These are phyloP conservation scores for Basipetospora chlamydospora DNA, from an alignment of 2,329 filamentous ascomycete species.

Conservation along the genomic window DNA sequence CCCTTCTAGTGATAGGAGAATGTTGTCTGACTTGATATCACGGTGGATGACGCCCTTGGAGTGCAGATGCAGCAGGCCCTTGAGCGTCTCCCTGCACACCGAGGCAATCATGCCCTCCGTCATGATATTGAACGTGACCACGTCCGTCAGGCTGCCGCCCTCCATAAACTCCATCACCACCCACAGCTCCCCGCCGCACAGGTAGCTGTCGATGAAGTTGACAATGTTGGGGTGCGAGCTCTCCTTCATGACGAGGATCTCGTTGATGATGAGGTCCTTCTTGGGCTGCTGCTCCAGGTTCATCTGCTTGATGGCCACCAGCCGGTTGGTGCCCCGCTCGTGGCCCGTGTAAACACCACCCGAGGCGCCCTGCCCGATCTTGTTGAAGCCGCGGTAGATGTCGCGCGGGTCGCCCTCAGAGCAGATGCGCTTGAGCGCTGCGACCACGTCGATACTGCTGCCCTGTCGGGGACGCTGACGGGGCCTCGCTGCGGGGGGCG, in stretches of 20 bases:
- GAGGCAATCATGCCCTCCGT: constrained; percentile 93
- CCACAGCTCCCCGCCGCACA: constrained; percentile 84
- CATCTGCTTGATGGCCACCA: constrained; percentile 99
- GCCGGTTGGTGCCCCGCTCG: constrained; percentile 66
- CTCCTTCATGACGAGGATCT: constrained; percentile 98
- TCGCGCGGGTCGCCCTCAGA: constrained; percentile 78
- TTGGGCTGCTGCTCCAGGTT: constrained; percentile 96
- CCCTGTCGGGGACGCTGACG: constrained; percentile 69
- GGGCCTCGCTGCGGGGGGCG: constrained; percentile 43
- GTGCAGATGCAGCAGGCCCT: constrained; percentile 85
- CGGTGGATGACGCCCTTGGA: constrained; percentile 97
- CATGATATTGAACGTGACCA: constrained; percentile 99
- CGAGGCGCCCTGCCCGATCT: constrained; percentile 95
- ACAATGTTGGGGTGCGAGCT: constrained; percentile 98
- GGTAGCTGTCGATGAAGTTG: constrained; percentile 96
- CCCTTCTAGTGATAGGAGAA: constrained; percentile 81
- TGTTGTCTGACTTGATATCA: constrained; percentile 98
- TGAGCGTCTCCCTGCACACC: constrained; percentile 84
- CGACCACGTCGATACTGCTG: constrained; percentile 67
- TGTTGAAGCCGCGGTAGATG: constrained; percentile 75
- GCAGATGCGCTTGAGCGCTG: constrained; percentile 76
- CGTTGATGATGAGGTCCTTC: constrained; percentile 98
- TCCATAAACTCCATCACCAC: constrained; percentile 99
- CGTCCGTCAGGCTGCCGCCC: constrained; percentile 90
- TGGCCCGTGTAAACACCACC: constrained; percentile 91